Base-by-base conservation (phyloP, 2,329 filamentous ascomycete species). In the Alternaria sp. region DNA sequence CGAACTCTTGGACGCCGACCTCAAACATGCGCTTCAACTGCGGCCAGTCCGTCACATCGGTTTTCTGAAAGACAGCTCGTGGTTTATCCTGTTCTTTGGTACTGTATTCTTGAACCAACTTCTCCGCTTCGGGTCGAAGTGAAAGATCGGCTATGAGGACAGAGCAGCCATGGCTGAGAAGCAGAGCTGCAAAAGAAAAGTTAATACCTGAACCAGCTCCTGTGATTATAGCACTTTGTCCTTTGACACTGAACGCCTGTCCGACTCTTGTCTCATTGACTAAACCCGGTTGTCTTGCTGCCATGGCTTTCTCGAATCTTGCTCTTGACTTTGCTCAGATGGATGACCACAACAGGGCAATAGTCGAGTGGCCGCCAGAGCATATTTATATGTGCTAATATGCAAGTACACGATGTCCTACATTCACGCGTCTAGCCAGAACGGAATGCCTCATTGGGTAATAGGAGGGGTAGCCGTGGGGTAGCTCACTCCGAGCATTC, bases 171-270 rank as follows among this genome's bases (percentile, higher is more conserved):
- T 70, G 68, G 0, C 75, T 72, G 20, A 84, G 79, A 14, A 85
- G 79, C 2, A 83, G 71, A 18, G 74, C 68, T 12, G 82, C 79
- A 65, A 85, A 84, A 64, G 67, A 77, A 63, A 78, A 76, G 65
- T 81, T 82, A 64, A 84, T 84, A 16, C 82, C 82, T 84, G 61
- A 53, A 11, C 82, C 82, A 52, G 81, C 82, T 36, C 82, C 82
- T 6, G 82, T 84, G 5, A 84, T 74, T 49, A 84, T 77, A 5
- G 82, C 82, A n/a, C 73, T 79, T 69, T 83, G 83, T 8, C 81
- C 81, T 14, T 77, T 61, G 4, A 83, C 78, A 20, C 67, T 69
- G 63, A 81, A 83, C 4, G 28, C 49, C 18, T 53, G 18, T 38
- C 32, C 41, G 5, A 3, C 11, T 12, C 14, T 34, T n/a, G 41